phyloP scores from a whole-genome alignment of 768 basidiomycete species.

The Calocybe gangraenosa region DNA sequence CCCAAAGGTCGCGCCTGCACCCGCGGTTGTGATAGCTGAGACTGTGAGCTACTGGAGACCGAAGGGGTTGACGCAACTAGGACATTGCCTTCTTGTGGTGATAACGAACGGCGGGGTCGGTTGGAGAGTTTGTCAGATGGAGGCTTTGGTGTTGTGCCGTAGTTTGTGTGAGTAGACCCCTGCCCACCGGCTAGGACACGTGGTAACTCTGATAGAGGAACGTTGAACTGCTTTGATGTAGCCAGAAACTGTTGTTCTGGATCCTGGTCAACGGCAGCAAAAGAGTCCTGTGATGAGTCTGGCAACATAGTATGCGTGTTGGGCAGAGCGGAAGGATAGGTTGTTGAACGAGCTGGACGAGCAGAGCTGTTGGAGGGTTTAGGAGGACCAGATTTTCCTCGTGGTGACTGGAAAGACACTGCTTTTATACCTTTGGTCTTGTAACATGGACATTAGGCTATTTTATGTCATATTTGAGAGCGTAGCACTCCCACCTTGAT shows the following conservation, averaged over 20 bases:
- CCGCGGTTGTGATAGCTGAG: constrained; percentile 20
- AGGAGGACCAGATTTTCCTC: constrained; percentile 13
- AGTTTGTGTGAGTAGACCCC: background rate
- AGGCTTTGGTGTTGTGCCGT: background rate
- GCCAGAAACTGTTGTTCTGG: constrained; percentile 43
- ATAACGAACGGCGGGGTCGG: constrained; percentile 7
- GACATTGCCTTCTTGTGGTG: constrained; percentile 18
- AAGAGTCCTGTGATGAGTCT: constrained; percentile 55
- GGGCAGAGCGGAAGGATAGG: constrained; percentile 7
- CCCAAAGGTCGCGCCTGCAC: constrained; percentile 23
- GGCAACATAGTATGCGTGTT: constrained; percentile 13
- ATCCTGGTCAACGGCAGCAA: constrained; percentile 47
- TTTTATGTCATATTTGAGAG: too few relatives aligned
- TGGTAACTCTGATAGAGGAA: constrained; percentile 57
- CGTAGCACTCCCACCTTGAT: constrained; percentile 27
- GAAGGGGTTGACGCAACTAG: constrained; percentile 57
- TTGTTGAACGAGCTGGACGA: constrained; percentile 14
- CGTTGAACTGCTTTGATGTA: constrained; percentile 43
- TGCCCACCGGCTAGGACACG: constrained; percentile 13
- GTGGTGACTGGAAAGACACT: constrained; percentile 30
- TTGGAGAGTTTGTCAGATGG: constrained; percentile 4
- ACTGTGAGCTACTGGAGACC: constrained; percentile 36
- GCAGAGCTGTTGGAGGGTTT: constrained; percentile 11
- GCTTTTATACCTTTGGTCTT: constrained; percentile 26
- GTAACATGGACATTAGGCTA: too few relatives aligned